Evolutionary conservation across 179 eudicot species (phyloP), one percentile per base, ranked within the genome.

Genomic region (Heliamphora pulchella): DNA sequence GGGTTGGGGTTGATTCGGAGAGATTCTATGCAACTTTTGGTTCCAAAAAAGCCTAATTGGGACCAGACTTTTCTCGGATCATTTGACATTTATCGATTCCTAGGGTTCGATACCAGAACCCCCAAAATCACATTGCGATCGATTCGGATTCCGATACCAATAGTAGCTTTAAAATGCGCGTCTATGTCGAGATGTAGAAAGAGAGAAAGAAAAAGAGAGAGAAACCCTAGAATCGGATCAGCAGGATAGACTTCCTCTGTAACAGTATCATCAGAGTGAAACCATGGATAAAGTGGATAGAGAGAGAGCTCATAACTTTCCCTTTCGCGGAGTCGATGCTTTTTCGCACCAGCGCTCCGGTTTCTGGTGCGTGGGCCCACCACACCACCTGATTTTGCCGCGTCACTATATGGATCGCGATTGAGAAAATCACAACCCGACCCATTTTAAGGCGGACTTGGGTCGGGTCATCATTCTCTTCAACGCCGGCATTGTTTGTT

Each of bases 91-190:
- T 43, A 75, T 44, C 67, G 9, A 75, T 57, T 39, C 14, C 66
- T 41, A 75, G 78, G 78, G 78, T 51, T 75, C 51, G 13, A 43
- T 41, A 58, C 58, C 78, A 58, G 78, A 75, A 75, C 51, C 66
- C 46, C 39, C 51, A 9, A 53, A 55, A 58, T 75, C 48, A 59
- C n/a, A 58, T 8, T 43, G 18, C 14, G 51, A 58, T 58, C 53
- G 78, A 55, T 74, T 57, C 65, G 41, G 50, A 69, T 13, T 4
- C 15, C 11, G n/a, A 11, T 5, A 20, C 3, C 17, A 55, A 15
- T 5, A 71, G 64, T 6, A 6, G 6, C 75, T 72, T 2, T 8
- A 41, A 22, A 17, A 8, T 15, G 65, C 3, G 13, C n/a, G 48
- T 71, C 39, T 10, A 46, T 13, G 47, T 66, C 7, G 4, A 66